These are phyloP conservation scores for Irineochytrium annulatum DNA, from an alignment of 192 early-diverging fungal species.

Conservation along the genomic window DNA sequence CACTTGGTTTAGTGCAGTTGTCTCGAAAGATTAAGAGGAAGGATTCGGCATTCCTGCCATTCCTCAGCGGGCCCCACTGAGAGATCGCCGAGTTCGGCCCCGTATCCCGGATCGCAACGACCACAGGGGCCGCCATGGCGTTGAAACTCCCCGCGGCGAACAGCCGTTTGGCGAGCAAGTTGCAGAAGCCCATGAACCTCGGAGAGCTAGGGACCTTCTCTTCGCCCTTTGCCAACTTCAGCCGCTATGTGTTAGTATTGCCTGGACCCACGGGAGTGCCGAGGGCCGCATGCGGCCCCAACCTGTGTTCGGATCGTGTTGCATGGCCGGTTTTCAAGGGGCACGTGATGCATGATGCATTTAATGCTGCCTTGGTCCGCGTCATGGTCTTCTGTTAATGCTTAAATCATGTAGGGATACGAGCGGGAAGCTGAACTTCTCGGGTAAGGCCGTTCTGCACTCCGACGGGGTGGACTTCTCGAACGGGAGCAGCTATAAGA, in stretches of 20 bases:
- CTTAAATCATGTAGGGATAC: slow-evolving; percentile 54
- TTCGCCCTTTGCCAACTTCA: slow-evolving; percentile 64
- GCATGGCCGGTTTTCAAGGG: no score
- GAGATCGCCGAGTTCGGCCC: no score
- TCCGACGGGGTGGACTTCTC: slow-evolving; percentile 88
- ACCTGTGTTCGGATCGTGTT: no score
- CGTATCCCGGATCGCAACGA: neutral
- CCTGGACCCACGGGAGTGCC: no score
- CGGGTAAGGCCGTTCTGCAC: slow-evolving; percentile 87
- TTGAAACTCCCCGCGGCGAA: neutral
- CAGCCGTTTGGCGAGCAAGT: slow-evolving; percentile 2
- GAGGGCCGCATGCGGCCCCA: no score
- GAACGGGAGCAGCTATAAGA: slow-evolving; percentile 80
- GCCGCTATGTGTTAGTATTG: slow-evolving; percentile 58
- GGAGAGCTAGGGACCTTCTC: slow-evolving; percentile 22
- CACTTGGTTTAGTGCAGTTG: no score
- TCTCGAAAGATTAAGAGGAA: no score
- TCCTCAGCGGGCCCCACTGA: neutral
- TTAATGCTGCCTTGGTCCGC: no score
- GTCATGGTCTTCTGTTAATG: neutral
- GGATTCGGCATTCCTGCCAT: neutral
- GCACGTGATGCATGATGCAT: no score
- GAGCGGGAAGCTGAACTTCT: slow-evolving; percentile 83
- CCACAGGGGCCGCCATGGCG: neutral
- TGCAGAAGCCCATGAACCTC: slow-evolving; percentile 25